A percentile compares a stretch with the other conserved stretches of the same genome.
phyloP scores from a whole-genome alignment of 2,329 filamentous ascomycete genomes.

The Canariomyces notabilis region DNA sequence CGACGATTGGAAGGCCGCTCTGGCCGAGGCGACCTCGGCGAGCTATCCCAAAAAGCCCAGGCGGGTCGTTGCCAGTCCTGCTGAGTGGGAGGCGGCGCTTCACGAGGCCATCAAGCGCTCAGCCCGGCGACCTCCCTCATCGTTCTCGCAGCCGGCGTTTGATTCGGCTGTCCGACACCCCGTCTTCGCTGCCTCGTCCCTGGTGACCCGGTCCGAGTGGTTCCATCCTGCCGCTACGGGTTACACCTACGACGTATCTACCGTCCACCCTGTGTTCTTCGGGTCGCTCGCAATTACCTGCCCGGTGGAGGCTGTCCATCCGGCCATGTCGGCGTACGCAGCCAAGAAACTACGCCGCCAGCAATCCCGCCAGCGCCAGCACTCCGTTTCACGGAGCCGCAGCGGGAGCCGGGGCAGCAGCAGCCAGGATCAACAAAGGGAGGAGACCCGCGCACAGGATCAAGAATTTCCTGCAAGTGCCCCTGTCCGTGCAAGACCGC shows the following conservation, averaged over 20 bases:
- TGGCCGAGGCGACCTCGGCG: conserved; percentile 6
- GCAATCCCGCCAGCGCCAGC: conserved; percentile 5
- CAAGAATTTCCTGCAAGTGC: neutral
- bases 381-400: conserved; percentile 2
- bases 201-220: conserved; percentile 22
- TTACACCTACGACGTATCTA: conserved; percentile 28
- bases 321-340: conserved; percentile 21
- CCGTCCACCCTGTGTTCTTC: conserved; percentile 32
- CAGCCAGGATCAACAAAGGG: conserved; percentile 8
- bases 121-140: conserved; percentile 23
- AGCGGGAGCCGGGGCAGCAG: conserved; percentile 15
- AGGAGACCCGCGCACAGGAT: conserved; percentile 14
- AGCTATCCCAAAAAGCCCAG: conserved; percentile 1
- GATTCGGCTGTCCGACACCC: conserved; percentile 31
- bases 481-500: neutral
- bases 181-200: conserved; percentile 29
- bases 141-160: conserved; percentile 21
- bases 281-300: conserved; percentile 25
- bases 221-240: conserved; percentile 31
- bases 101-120: conserved; percentile 32
- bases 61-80: conserved; percentile 23
- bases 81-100: conserved; percentile 36
- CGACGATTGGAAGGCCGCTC: conserved; percentile 8
- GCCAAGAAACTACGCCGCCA: conserved; percentile 17
- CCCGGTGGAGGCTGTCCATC: conserved; percentile 23